Base-by-base conservation (phyloP, 1,139 yeast species). In the Lodderomyces jiufengensis region DNA sequence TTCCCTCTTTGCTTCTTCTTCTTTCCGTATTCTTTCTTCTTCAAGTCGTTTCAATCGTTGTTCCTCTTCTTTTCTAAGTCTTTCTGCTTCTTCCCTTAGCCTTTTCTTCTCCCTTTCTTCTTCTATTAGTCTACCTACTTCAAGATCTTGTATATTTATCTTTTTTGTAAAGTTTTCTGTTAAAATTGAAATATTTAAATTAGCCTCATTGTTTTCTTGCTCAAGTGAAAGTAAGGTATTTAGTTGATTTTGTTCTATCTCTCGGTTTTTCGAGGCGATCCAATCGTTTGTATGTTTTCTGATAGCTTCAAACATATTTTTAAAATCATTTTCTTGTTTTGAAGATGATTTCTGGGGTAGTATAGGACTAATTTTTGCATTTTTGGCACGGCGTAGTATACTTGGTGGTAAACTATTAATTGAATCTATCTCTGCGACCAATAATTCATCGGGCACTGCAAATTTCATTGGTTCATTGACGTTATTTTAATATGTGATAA, bases 401-500 rank as follows among this genome's bases (percentile, higher is more conserved):
- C 24, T 20, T 21, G 8, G 18, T 12, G 15, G 37, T 9, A 3
- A 38, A 14, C 2, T 28, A 18, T 4, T 11, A n/a, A n/a, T n/a
- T n/a, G n/a, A n/a, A n/a, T n/a, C n/a, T n/a, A n/a, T n/a, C n/a
- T n/a, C 48, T 18, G 47, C 54, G 11, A 49, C n/a, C 1, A 51
- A 57, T 33, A 51, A 55, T 27, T 49, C 50, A 8, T 40, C 48
- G 10, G 65, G 65, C 15, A 60, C 42, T 10, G 61, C 63, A 45
- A 56, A 58, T 29, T 48, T 48, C 63, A 57, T 57, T n/a, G n/a
- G n/a, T n/a, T n/a, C n/a, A n/a, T n/a, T n/a, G n/a, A n/a, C n/a
- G n/a, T n/a, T n/a, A n/a, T n/a, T n/a, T n/a, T n/a, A n/a, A n/a
- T n/a, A n/a, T n/a, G n/a, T n/a, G n/a, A n/a, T n/a, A n/a, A n/a